These are phyloP conservation scores for Hemisphaericaspora xylanilytica DNA, from an alignment of 1,139 yeast species.

Conservation along the genomic window DNA sequence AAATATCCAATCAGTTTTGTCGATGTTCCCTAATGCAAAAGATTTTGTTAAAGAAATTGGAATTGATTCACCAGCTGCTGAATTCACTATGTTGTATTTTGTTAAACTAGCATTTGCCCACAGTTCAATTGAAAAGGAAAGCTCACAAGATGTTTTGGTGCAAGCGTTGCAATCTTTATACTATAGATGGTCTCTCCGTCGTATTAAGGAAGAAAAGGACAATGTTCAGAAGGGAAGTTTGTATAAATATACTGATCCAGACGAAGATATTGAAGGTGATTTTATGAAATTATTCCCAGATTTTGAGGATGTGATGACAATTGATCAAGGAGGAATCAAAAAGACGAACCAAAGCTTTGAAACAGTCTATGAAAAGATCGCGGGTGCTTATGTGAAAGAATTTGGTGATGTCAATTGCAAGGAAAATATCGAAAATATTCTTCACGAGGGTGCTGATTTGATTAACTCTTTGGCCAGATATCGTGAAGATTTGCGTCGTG, in stretches of 20 bases:
- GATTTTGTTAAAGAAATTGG: slow-evolving; percentile 40
- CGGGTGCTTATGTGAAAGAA: slow-evolving; percentile 29
- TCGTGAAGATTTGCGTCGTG: slow-evolving; percentile 18
- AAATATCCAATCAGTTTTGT: slow-evolving; percentile 17
- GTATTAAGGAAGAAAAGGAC: slow-evolving; percentile 63
- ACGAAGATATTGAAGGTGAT: slow-evolving; percentile 68
- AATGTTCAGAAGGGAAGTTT: slow-evolving; percentile 59
- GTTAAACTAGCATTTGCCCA: slow-evolving; percentile 31
- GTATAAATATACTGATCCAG: slow-evolving; percentile 61
- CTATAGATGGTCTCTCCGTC: slow-evolving; percentile 77
- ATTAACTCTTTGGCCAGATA: slow-evolving; percentile 21
- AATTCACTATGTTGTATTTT: slow-evolving; percentile 37
- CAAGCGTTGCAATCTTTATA: slow-evolving; percentile 58
- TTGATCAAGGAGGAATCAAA: slow-evolving; percentile 16
- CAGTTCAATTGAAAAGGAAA: slow-evolving; percentile 7
- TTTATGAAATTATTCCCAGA: slow-evolving; percentile 81
- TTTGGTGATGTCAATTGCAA: slow-evolving; percentile 18
- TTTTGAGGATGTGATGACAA: slow-evolving; percentile 62
- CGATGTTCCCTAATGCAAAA: slow-evolving; percentile 34
- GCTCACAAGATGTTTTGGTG: slow-evolving; percentile 7
- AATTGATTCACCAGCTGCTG: slow-evolving; percentile 47
- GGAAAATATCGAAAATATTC: slow-evolving; percentile 25
- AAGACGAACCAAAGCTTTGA: slow-evolving; percentile 25
- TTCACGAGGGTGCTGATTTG: slow-evolving; percentile 44
- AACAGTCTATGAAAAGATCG: slow-evolving; percentile 29